Evolutionary conservation across 1,284 basidiomycete species (phyloP).

Genomic region (Heliocybe sulcata): DNA sequence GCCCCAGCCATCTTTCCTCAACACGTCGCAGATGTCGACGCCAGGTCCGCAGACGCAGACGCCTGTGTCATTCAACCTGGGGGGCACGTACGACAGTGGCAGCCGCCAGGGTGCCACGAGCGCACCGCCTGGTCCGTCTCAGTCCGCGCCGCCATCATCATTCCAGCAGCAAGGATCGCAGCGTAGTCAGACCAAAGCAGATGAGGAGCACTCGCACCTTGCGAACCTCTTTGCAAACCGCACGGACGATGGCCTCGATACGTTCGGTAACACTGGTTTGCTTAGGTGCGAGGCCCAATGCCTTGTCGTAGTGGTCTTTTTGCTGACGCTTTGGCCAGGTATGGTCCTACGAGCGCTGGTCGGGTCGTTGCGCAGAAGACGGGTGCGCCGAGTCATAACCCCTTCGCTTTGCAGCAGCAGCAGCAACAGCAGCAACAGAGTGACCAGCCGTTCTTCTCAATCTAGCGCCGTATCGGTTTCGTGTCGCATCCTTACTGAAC

Average conservation of each 20-base stretch:
- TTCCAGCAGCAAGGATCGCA: conserved; percentile 11
- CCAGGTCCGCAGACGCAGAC: conserved; percentile 25
- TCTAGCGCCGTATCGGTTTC: conserved; percentile 29
- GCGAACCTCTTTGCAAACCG: conserved; percentile 78
- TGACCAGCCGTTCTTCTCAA: conserved; percentile 83
- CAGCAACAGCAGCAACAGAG: conserved; percentile 41
- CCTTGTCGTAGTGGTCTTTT: not conserved
- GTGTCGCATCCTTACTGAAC: not conserved
- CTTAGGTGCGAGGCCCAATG: conserved; percentile 44
- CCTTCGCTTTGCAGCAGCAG: conserved; percentile 60
- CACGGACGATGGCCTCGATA: conserved; percentile 81
- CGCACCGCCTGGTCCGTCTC: not conserved
- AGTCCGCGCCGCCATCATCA: conserved; percentile 24
- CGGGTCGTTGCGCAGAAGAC: conserved; percentile 53
- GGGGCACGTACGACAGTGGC: not conserved
- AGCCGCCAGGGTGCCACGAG: not conserved
- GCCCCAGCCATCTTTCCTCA: conserved; percentile 11
- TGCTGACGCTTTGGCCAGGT: conserved; percentile 30
- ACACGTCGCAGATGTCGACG: conserved; percentile 29
- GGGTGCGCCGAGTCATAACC: conserved; percentile 55
- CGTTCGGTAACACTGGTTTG: conserved; percentile 84
- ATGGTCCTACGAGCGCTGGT: conserved; percentile 60
- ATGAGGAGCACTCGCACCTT: conserved; percentile 72
- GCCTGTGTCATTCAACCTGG: conserved; percentile 11
- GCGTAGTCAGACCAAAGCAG: conserved; percentile 28